Conservation (phyloP, 2,329 filamentous ascomycete species). For the Epichloe amarillans region DNA sequence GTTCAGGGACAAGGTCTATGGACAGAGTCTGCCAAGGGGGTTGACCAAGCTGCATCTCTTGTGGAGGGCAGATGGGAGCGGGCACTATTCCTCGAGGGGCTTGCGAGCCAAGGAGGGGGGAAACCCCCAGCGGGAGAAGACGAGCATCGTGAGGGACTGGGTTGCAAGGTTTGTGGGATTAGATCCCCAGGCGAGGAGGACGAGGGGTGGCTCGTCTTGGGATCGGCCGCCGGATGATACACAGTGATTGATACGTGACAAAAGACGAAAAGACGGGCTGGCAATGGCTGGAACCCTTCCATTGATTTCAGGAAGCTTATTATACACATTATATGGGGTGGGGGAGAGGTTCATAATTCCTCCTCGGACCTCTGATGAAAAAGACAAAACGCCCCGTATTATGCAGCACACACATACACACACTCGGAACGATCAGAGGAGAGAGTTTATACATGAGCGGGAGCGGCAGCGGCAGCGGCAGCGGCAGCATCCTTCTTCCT, state of each 20-base stretch:
- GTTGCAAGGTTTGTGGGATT: constrained; percentile 52
- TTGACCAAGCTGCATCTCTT: constrained; percentile 59
- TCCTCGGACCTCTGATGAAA: background rate
- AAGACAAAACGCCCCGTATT: background rate
- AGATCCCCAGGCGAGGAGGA: constrained; percentile 12
- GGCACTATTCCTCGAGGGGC: constrained; percentile 42
- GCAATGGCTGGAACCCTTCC: too few relatives aligned
- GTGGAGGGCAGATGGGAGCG: constrained; percentile 35
- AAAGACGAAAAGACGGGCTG: too few relatives aligned
- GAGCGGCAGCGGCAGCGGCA: constrained; percentile 13
- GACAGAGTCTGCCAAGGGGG: constrained; percentile 64
- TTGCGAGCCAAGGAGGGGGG: constrained; percentile 22
- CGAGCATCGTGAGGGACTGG: constrained; percentile 61
- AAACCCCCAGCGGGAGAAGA: constrained; percentile 44
- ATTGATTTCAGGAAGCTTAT: too few relatives aligned
- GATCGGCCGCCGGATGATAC: constrained; percentile 28
- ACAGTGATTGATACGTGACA: constrained; percentile 16
- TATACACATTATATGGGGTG: background rate
- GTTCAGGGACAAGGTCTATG: constrained; percentile 68
- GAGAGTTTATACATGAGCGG: constrained; percentile 6
- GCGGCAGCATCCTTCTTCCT: constrained; percentile 14
- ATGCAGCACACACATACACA: background rate
- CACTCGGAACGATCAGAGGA: too few relatives aligned
- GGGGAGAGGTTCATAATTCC: background rate
- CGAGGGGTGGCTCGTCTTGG: constrained; percentile 15